A percentile compares a stretch with the other conserved stretches of the same genome.
Evolutionary conservation across 441 rosid genomes (phyloP).

Genomic region (Eugenia klotzschiana): DNA sequence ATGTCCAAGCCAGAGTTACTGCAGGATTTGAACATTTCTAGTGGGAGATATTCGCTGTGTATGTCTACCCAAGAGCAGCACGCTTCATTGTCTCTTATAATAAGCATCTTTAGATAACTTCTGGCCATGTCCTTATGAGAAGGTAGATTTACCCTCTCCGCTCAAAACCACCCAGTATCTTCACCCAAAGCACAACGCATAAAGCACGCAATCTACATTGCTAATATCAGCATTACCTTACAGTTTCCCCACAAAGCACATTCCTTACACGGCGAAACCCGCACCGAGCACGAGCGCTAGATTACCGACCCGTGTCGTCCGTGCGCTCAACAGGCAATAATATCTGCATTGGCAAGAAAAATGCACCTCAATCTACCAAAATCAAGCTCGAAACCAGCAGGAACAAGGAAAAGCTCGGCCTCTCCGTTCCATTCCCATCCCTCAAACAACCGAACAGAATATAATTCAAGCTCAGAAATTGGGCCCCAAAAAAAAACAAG

Average conservation of each 20-base stretch:
- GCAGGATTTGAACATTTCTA: too few relatives aligned
- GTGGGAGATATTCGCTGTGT: too few relatives aligned
- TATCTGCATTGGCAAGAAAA: not conserved
- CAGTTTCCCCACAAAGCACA: not conserved
- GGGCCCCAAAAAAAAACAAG: not conserved
- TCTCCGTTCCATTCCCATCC: not conserved
- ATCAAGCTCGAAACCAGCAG: not conserved
- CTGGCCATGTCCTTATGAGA: too few relatives aligned
- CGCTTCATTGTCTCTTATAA: too few relatives aligned
- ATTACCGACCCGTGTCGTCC: not conserved
- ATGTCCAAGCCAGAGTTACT: too few relatives aligned
- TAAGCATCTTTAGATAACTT: too few relatives aligned
- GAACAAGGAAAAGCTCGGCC: not conserved
- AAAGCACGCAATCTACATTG: not conserved
- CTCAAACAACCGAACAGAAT: not conserved
- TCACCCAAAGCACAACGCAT: not conserved
- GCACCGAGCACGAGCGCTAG: not conserved
- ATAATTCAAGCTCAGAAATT: not conserved
- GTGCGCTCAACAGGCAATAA: not conserved
- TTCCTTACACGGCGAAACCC: not conserved
- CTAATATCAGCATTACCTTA: not conserved
- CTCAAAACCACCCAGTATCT: too few relatives aligned
- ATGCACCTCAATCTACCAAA: not conserved
- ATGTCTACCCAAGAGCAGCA: too few relatives aligned
- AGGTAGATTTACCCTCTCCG: too few relatives aligned